Base-by-base conservation (phyloP, 2,329 filamentous ascomycete genomes). In the Teratosphaeria nubilosa region DNA sequence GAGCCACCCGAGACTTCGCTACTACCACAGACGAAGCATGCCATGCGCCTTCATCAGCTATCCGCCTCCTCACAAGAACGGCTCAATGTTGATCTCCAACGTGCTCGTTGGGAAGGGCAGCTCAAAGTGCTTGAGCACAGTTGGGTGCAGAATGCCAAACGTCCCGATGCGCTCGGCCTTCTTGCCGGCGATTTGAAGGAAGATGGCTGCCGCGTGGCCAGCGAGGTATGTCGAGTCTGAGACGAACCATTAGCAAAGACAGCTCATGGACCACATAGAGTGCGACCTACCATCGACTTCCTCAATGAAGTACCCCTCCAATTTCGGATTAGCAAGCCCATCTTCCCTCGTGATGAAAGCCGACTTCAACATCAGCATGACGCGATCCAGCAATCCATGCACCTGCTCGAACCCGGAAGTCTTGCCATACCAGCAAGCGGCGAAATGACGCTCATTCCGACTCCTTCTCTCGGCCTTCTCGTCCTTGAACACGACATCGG, bases 341-440 rank as follows among this genome's bases (percentile, higher is more conserved):
- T 91, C 87, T 68, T 91, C 89, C 60, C 83, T 81, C 2, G 85
- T 87, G 59, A 94, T 76, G 77, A 96, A 96, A 50, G 85, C 83
- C 53, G 85, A 87, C 70, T 87, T 87, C 61, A 99, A 82, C 92
- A 97, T 97, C 61, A 89, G 78, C 82, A 99, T 87, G 62, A 97
- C 77, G 56, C 94, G 86, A 74, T 99, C 94, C 51, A 99, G 78
- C 64, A 99, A 81, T 59, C 94, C 94, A 75, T 99, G 95, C 2
- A 99, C 90, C 63, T 95, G 80, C 76, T 99, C 94, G 74, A 99
- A 99, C 50, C 95, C 94, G 66, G 87, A 91, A 3, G 86, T 90
- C 80, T 94, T 96, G 70, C 91, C 91, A 75, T 92, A 96, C 82
- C 88, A 96, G 1, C 91, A 91, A 10, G 91, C 94, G n/a, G 90